Conservation (phyloP, 768 basidiomycete genomes). For the Leucogyrophana mollusca region DNA sequence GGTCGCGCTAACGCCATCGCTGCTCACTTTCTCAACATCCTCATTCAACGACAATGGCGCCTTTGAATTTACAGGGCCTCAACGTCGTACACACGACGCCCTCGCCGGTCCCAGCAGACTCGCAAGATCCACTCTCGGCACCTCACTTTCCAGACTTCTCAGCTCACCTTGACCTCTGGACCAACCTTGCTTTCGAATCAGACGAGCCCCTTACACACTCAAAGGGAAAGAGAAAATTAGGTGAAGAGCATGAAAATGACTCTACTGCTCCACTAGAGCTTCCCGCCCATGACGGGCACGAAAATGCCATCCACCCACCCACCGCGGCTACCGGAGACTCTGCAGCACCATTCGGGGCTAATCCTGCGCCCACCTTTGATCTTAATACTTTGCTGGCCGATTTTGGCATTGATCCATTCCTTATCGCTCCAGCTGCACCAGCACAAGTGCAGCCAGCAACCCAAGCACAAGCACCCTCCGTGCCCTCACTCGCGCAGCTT, state of each 20-base stretch:
- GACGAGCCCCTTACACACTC: slow-evolving; percentile 57
- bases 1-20: not conserved
- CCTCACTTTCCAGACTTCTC: slow-evolving; percentile 71
- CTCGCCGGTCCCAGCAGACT: slow-evolving; percentile 34
- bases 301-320: slow-evolving; percentile 55
- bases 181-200: slow-evolving; percentile 74
- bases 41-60: slow-evolving; percentile 57
- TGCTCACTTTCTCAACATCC: not conserved
- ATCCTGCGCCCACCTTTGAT: slow-evolving; percentile 43
- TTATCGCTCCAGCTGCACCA: slow-evolving; percentile 26
- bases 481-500: slow-evolving; percentile 69
- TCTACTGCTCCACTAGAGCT: slow-evolving; percentile 12
- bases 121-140: slow-evolving; percentile 60
- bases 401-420: slow-evolving; percentile 44
- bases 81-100: slow-evolving; percentile 69
- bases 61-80: slow-evolving; percentile 72
- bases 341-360: slow-evolving; percentile 28
- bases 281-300: slow-evolving; percentile 53
- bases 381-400: slow-evolving; percentile 34
- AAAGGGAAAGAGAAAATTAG: slow-evolving; percentile 33
- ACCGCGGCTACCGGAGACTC: slow-evolving; percentile 25
- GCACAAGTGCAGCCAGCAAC: slow-evolving; percentile 28
- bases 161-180: slow-evolving; percentile 83
- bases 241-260: slow-evolving; percentile 43
- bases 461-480: slow-evolving; percentile 17